Base-by-base conservation (phyloP, 192 early-diverging fungal species). In the Coemansia sp. region DNA sequence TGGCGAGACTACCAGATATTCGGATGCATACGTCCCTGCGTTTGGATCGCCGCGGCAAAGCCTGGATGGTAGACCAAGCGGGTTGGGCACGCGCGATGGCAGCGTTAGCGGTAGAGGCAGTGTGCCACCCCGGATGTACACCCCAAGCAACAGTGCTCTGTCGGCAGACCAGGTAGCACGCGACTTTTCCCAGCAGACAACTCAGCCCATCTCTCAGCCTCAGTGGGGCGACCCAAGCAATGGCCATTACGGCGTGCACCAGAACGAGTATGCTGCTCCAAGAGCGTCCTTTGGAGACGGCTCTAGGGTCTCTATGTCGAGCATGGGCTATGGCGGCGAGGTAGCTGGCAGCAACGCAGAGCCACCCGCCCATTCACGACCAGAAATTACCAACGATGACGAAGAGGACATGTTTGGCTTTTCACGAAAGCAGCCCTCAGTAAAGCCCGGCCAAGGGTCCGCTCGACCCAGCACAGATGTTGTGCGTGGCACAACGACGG, bases 401-500 rank as follows among this genome's bases (percentile, higher is more conserved):
- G 72, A 73, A 6, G 78, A 75, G 74, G 84, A 85, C 63, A 82
- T 81, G 69, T 78, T 75, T 82, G 80, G 80, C 17, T 80, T 85
- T 42, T 74, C 76, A 27, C 79, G 75, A 48, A 75, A 71, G 57
- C 67, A 64, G 55, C 44, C 63, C 14, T 37, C 72, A 14, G 51
- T 55, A 7, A 44, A 44, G 50, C 44, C 34, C 37, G 59, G 63
- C 5, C 50, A 69, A 2, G 55, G 66, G 2, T 68, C 66, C 5
- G 64, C 44, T 11, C 68, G 73, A 7, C 73, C 63, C 1, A 78
- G 76, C 55, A 37, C 51, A 8, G 73, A 83, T 14, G 57, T 23
- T 8, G 31, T 70, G 0, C 77, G 66, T 55, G 73, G 74, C 58
- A 61, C 37, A 32, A 15, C 27, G 31, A 29, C 27, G 12, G 23